These are phyloP conservation scores for Effrenium voratum DNA, from an alignment of 73 alveolate species.

Conservation along the genomic window DNA sequence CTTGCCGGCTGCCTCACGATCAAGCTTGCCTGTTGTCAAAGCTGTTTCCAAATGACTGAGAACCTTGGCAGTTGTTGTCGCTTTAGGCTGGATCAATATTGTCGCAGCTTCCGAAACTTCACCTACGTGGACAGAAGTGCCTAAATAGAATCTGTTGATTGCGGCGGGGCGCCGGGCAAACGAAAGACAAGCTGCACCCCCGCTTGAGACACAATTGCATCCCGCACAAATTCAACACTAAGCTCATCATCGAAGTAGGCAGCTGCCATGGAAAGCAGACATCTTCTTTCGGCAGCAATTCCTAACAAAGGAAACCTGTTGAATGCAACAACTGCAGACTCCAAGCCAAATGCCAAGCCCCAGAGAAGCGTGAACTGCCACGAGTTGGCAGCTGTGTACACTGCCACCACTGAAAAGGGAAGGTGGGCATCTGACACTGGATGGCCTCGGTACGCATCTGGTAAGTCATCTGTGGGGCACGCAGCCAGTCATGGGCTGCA, in stretches of 20 bases:
- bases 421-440: too few relatives aligned
- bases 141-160: background rate
- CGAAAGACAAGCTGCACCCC: background rate
- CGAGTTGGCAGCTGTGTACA: too few relatives aligned
- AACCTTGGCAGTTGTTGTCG: background rate
- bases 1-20: conserved; percentile 23
- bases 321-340: background rate
- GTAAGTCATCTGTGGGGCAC: too few relatives aligned
- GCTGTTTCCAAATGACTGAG: background rate
- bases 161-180: background rate
- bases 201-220: background rate
- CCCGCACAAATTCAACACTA: background rate
- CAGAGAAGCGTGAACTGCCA: too few relatives aligned
- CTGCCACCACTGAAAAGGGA: too few relatives aligned
- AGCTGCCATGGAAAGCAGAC: background rate
- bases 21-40: background rate
- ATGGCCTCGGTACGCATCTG: too few relatives aligned
- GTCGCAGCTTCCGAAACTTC: background rate
- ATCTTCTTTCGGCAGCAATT: background rate
- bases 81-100: background rate
- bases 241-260: conserved; percentile 17
- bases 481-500: too few relatives aligned
- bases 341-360: background rate
- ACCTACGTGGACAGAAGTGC: conserved; percentile 13
- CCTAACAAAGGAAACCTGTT: conserved; percentile 15